Evolutionary conservation across 2,329 filamentous ascomycete genomes (phyloP), one percentile per base, ranked within the genome.

Genomic region (Fusarium incarnatum): DNA sequence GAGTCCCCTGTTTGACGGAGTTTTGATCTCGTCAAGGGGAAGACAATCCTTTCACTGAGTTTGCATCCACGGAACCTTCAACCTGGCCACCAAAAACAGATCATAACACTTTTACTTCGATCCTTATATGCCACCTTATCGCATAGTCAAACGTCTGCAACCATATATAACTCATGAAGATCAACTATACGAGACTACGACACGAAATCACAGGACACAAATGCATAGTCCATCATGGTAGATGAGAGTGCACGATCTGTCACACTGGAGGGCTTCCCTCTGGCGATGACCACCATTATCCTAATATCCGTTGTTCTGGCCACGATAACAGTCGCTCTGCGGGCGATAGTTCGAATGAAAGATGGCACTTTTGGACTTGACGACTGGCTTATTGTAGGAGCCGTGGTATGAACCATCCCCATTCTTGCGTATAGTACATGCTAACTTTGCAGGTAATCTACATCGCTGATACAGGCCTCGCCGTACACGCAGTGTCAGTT

Each of bases 381-480:
- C 8, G 55, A 58, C n/a, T 52, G 46, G 55, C 45, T 58, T 0
- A 52, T 58, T 11, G 22, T 58, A 2, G 22, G 16, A 4, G 56
- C 37, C 3, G 30, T 53, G 25, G 47, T 58, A 53, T 16, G 55
- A 9, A 13, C 3, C 3, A 11, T 10, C n/a, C 4, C 6, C 25
- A 18, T 6, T 1, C 6, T 3, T 6, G 0, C 7, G 18, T 28
- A 20, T 30, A 5, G 3, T 6, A 9, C 5, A 20, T 11, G 3
- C n/a, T 32, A 13, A 25, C 32, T 11, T 6, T 8, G 6, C 18
- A 58, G 47, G 3, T 37, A 5, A 22, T 44, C 1, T 58, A 53
- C 11, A 42, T 58, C 5, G 40, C 56, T 4, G 56, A 53, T 7
- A 53, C 56, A 11, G 47, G 34, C 5, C 22, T 53, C 6, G 56